Evolutionary conservation across 495 filamentous ascomycete species (phyloP), one percentile per base, ranked within the genome.

Genomic region (Penicillium herquei): DNA sequence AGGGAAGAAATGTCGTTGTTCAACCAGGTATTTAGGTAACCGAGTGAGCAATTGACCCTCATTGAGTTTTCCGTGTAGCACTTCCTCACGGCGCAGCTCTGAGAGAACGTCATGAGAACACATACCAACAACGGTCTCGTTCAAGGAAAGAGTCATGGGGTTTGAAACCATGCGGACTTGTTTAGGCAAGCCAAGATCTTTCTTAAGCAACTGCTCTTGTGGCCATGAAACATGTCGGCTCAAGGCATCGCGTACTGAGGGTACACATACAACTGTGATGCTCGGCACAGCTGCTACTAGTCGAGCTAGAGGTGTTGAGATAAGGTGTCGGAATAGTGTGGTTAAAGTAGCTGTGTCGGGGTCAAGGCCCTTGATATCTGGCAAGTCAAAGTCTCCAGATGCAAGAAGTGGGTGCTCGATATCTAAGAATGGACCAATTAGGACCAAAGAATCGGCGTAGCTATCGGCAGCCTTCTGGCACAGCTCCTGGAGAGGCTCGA

Each of bases 1-100:
- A 11, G 94, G 94, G 64, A 89, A 91, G 69, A 89, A 96, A 70
- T 93, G 90, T 3, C 91, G 78, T 71, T 98, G 94, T 66, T 92
- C 86, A 52, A 98, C 81, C 31, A 98, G 68, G 60, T 91, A 84
- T 41, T 83, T 81, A 4, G 87, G 80, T 14, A 89, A 65, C 30
- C 94, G 70, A 6, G 85, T 83, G 37, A 95, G 76, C 17, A 89
- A 48, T 56, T 85, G 82, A 3, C 74, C 69, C 40, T 86, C 80
- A 7, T 68, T 66, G 0, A 80, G 80, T 37, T 80, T 79, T 12
- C 80, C 84, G 33, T 77, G 69, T 5, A 84, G 74, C 9, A 91
- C 81, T 69, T 97, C 91, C 61, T 92, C 84, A n/a, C 80, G 76
- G 8, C 87, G 77, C 16, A 98, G 72, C 63, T 95, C 88, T 54